These are phyloP conservation scores for Diaporthe eres DNA, from an alignment of 2,329 filamentous ascomycete species.

Conservation along the genomic window DNA sequence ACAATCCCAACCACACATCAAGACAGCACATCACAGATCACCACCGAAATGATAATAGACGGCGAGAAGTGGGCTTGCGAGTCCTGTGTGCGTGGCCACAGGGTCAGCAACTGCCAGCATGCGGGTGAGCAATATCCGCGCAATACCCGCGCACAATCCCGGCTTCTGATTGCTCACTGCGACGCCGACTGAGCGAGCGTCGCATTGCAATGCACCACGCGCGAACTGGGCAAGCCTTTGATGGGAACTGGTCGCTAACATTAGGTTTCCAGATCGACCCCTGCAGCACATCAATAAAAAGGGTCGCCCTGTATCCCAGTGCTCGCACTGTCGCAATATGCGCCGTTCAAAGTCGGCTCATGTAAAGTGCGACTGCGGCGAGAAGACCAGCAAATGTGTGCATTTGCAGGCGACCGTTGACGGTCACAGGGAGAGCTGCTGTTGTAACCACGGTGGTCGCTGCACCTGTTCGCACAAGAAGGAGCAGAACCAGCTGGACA, in stretches of 20 bases:
- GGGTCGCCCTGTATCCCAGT: constrained; percentile 97
- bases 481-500: constrained; percentile 69
- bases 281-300: constrained; percentile 98
- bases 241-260: constrained; percentile 31
- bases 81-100: constrained; percentile 97
- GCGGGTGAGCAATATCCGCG: constrained; percentile 76
- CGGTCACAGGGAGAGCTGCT: constrained; percentile 76
- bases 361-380: constrained; percentile 96
- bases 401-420: constrained; percentile 71
- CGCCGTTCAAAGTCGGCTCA: constrained; percentile 97
- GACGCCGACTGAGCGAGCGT: constrained; percentile 21
- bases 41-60: constrained; percentile 80
- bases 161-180: constrained; percentile 20
- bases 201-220: constrained; percentile 33
- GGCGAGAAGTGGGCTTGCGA: constrained; percentile 99
- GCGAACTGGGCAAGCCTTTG: not conserved
- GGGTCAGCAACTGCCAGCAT: constrained; percentile 98
- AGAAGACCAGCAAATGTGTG: constrained; percentile 83
- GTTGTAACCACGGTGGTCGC: constrained; percentile 77
- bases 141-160: constrained; percentile 44
- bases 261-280: constrained; percentile 78
- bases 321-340: constrained; percentile 94
- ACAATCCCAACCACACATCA: not conserved
- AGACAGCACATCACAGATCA: not conserved
- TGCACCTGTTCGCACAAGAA: constrained; percentile 77